phyloP scores from a whole-genome alignment of 768 basidiomycete species.

The Pisolithus albus region DNA sequence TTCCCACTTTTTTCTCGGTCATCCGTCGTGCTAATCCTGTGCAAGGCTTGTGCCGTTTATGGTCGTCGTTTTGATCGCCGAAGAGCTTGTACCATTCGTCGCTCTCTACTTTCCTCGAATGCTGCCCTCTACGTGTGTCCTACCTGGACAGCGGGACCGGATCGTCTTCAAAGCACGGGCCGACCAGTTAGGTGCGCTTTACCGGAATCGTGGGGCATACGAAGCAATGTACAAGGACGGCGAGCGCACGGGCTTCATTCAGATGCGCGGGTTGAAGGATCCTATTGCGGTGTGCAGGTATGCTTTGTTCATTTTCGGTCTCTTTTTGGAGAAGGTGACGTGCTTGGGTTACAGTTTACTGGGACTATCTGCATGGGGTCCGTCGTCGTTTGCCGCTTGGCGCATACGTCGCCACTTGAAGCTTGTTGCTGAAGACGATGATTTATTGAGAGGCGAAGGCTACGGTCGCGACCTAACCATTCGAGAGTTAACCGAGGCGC shows the following conservation, averaged over 20 bases:
- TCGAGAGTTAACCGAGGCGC: slow-evolving; percentile 54
- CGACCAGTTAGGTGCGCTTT: slow-evolving; percentile 36
- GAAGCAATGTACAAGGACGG: slow-evolving; percentile 30
- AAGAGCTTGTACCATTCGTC: slow-evolving; percentile 78
- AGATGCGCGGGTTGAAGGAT: slow-evolving; percentile 5
- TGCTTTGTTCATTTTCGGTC: slow-evolving; percentile 17
- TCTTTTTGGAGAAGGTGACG: slow-evolving; percentile 1
- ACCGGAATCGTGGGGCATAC: slow-evolving; percentile 33
- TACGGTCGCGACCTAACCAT: slow-evolving; percentile 38
- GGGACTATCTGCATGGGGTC: slow-evolving; percentile 34
- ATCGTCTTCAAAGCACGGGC: slow-evolving; percentile 47
- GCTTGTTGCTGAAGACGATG: slow-evolving; percentile 53
- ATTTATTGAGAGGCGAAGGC: slow-evolving; percentile 47
- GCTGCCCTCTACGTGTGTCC: slow-evolving; percentile 81
- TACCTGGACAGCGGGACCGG: slow-evolving; percentile 73
- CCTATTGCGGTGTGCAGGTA: slow-evolving; percentile 53
- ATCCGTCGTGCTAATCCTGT: slow-evolving; percentile 3
- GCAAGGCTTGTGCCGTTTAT: slow-evolving; percentile 69
- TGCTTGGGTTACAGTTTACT: slow-evolving; percentile 35
- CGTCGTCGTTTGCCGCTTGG: slow-evolving; percentile 24
- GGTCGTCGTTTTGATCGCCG: slow-evolving; percentile 63
- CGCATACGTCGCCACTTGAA: slow-evolving; percentile 34
- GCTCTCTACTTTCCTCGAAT: slow-evolving; percentile 80
- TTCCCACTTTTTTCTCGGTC: background rate
- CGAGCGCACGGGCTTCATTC: slow-evolving; percentile 23